Conservation (phyloP, 345 rosid genomes). For the Eucalyptus caleyi region DNA sequence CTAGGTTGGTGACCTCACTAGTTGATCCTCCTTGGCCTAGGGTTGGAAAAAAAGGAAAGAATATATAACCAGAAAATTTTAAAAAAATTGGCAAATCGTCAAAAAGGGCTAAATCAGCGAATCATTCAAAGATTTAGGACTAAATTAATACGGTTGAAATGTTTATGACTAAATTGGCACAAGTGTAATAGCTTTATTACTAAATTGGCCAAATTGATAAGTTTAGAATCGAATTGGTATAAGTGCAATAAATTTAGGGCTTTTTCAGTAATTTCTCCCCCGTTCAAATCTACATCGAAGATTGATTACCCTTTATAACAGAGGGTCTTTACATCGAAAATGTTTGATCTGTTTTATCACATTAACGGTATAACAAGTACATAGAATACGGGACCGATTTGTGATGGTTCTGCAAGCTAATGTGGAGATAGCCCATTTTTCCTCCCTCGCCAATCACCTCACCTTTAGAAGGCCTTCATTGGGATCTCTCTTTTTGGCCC, state of each 20-base stretch:
- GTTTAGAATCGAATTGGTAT: not conserved
- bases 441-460: not conserved
- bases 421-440: not conserved
- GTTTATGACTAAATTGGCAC: too few relatives aligned
- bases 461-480: not conserved
- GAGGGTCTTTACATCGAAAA: not conserved
- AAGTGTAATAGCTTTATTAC: not conserved
- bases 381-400: not conserved
- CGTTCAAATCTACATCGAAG: not conserved
- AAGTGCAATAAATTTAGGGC: too few relatives aligned
- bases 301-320: not conserved
- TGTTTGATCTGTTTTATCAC: not conserved
- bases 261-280: too few relatives aligned
- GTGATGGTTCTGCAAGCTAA: not conserved
- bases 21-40: not conserved
- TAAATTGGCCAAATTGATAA: not conserved
- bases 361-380: not conserved
- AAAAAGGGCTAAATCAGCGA: not conserved
- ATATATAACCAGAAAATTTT: not conserved
- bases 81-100: too few relatives aligned
- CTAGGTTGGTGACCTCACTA: not conserved
- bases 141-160: too few relatives aligned
- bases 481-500: not conserved
- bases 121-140: too few relatives aligned
- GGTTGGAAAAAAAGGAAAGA: not conserved